Percentiles rank a stretch among this genome's conserved stretches.
These are phyloP conservation scores for Dactylellina parvicollis DNA, from an alignment of 2,329 filamentous ascomycete species.

Conservation along the genomic window DNA sequence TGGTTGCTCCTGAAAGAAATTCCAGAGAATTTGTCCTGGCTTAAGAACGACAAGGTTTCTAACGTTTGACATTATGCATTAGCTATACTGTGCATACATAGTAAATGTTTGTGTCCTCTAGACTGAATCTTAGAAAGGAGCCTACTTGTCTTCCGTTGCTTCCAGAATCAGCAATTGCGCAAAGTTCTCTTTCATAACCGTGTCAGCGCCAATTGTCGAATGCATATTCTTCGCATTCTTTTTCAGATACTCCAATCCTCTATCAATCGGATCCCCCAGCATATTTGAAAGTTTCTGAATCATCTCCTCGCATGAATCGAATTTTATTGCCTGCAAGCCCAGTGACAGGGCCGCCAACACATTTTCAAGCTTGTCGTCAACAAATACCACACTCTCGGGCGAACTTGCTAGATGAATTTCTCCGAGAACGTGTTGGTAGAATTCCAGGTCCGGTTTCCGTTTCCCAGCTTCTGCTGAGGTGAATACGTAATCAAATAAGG, in stretches of 20 bases:
- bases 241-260: background rate
- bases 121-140: too few relatives aligned
- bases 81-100: too few relatives aligned
- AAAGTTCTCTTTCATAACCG: background rate
- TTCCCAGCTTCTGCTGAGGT: background rate
- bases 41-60: background rate
- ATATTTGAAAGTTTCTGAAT: background rate
- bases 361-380: slow-evolving; percentile 1
- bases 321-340: background rate
- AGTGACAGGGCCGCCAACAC: background rate
- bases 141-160: background rate
- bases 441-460: background rate
- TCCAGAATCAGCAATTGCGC: background rate
- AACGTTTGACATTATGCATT: too few relatives aligned
- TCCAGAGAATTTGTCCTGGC: background rate
- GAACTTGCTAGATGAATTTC: background rate
- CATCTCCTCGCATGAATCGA: background rate
- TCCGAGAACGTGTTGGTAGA: background rate
- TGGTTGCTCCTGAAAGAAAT: background rate
- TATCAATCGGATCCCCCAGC: background rate
- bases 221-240: background rate
- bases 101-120: too few relatives aligned
- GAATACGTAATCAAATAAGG: background rate
- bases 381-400: background rate
- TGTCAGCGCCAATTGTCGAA: background rate